Conservation (phyloP, 1,139 yeast genomes). For the Debaryomyces psychrophilus region DNA sequence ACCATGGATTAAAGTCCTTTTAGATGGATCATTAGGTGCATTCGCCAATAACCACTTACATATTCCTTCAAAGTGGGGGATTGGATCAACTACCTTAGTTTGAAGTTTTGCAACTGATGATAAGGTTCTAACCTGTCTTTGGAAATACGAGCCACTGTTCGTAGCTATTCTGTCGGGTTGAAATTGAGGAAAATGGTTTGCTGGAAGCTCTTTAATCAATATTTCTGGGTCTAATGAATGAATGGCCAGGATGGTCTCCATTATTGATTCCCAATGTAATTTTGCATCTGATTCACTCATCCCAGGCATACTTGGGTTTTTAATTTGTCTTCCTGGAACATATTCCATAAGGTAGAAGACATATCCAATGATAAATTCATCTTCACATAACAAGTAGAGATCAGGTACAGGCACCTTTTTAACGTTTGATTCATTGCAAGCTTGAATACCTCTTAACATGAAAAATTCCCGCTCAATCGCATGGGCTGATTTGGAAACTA, state of each 20-base stretch:
- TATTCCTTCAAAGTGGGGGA: constrained; percentile 52
- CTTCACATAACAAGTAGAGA: constrained; percentile 53
- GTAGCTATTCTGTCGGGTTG: constrained; percentile 30
- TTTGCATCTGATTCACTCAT: constrained; percentile 27
- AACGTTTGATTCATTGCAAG: constrained; percentile 28
- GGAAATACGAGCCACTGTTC: constrained; percentile 46
- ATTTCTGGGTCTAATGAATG: constrained; percentile 54
- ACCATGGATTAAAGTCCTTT: constrained; percentile 60
- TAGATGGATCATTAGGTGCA: constrained; percentile 53
- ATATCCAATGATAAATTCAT: constrained; percentile 50
- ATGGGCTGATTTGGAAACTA: constrained; percentile 64
- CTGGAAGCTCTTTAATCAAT: constrained; percentile 49
- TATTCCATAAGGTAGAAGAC: constrained; percentile 67
- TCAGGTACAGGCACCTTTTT: constrained; percentile 53
- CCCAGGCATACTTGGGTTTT: constrained; percentile 54
- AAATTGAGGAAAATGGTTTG: constrained; percentile 50
- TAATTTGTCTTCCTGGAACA: constrained; percentile 61
- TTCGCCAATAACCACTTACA: constrained; percentile 44
- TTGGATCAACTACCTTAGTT: constrained; percentile 50
- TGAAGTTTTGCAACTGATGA: constrained; percentile 53
- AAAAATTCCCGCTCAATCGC: constrained; percentile 67
- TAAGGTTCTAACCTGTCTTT: constrained; percentile 58
- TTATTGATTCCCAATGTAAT: constrained; percentile 53
- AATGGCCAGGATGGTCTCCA: constrained; percentile 53
- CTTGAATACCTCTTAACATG: constrained; percentile 51